Evolutionary conservation across 2,329 filamentous ascomycete genomes (phyloP).

Genomic region (Triangularia setosa): DNA sequence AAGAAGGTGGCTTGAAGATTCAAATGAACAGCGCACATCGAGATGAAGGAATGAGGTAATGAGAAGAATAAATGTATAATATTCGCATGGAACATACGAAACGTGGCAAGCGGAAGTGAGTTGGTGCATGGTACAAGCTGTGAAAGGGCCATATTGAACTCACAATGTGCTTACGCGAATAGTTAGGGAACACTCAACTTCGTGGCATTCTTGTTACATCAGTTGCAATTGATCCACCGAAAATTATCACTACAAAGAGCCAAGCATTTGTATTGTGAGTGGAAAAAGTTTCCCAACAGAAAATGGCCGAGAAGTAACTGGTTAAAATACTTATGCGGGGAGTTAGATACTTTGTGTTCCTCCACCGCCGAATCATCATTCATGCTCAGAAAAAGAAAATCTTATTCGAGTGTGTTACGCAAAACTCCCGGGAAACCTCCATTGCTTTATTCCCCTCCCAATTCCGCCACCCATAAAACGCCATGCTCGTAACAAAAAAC

Average conservation of each 20-base stretch:
- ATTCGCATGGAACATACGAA: background rate
- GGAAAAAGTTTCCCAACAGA: background rate
- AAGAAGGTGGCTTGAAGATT: conserved; percentile 50
- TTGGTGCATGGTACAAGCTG: background rate
- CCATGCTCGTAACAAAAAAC: conserved; percentile 2
- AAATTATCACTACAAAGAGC: too few relatives aligned
- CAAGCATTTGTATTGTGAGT: too few relatives aligned
- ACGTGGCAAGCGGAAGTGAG: background rate
- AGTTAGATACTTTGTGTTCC: background rate
- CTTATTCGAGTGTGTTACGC: background rate
- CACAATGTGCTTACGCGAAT: background rate
- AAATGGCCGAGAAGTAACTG: background rate
- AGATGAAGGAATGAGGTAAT: background rate
- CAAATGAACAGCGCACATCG: background rate
- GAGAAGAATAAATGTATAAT: background rate
- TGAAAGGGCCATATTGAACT: background rate
- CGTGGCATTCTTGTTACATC: too few relatives aligned
- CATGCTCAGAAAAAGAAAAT: background rate
- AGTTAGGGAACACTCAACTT: background rate
- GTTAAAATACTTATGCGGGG: background rate
- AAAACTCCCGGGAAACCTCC: background rate
- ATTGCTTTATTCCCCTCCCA: background rate
- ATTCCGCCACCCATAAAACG: background rate
- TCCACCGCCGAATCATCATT: background rate
- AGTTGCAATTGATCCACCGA: too few relatives aligned